Base-by-base conservation (phyloP, 2,329 filamentous ascomycete genomes). In the Leptographium galeiforme region DNA sequence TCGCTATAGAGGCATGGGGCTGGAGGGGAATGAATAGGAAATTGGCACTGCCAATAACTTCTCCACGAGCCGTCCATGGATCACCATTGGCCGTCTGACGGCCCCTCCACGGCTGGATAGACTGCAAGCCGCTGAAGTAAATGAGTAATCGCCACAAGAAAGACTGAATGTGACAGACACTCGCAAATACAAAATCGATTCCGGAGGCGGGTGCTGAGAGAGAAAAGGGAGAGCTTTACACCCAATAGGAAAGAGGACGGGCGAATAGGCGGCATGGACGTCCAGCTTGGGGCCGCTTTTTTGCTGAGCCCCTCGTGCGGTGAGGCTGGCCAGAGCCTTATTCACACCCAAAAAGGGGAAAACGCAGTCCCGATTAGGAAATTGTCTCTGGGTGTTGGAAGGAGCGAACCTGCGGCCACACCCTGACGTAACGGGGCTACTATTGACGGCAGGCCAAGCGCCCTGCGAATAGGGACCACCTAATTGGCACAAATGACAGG, bases 271-370 rank as follows among this genome's bases (percentile, higher is more conserved):
- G 25, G 12, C 18, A 6, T 25, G 19, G 10, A 25, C 19, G 18
- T 19, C 6, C 13, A 6, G 18, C 18, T 44, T 12, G 19, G 18
- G 13, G 14, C 14, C 2, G 6, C n/a, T 16, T 18, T 8, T 32
- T 51, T 25, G 40, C n/a, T 44, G 16, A 13, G 10, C n/a, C 13
- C 30, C 14, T n/a, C 13, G 34, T 39, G 19, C 12, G 36, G 13
- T 53, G 57, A 60, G 38, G 55, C 55, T 61, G 63, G 65, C 64
- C 59, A 61, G 44, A 53, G 57, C n/a, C 54, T 63, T 67, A 67
- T 66, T 67, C 61, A 67, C 46, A 59, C 60, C 64, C 59, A 41
- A 62, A 66, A 58, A 7, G 39, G 63, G 61, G 47, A 49, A 60
- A 38, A 57, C 40, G 53, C 54, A 39, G 33, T 48, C 53, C 53